Percentiles rank a stretch among this genome's conserved stretches.
These are phyloP conservation scores for Exophiala dermatitidis DNA, from an alignment of 2,329 filamentous ascomycete genomes.

Conservation along the genomic window DNA sequence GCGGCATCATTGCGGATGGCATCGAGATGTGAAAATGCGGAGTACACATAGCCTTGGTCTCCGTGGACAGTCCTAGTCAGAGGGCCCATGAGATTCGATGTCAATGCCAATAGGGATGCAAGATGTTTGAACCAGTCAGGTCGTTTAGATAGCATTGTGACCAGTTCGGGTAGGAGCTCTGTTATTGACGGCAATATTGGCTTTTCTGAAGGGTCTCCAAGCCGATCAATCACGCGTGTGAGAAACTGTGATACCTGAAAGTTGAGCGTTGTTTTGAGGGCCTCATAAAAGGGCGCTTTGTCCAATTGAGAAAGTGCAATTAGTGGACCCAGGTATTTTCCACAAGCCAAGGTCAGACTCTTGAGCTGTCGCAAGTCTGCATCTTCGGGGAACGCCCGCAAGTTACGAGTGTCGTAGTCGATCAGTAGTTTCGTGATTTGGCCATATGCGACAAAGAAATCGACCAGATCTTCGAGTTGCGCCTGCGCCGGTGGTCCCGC, in stretches of 20 bases:
- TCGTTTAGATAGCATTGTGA: constrained; percentile 11
- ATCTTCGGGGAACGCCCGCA: constrained; percentile 30
- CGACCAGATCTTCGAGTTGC: constrained; percentile 31
- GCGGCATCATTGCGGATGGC: constrained; percentile 15
- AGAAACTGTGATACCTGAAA: constrained; percentile 24
- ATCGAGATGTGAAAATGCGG: constrained; percentile 15
- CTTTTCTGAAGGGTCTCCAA: constrained; percentile 8
- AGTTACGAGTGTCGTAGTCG: constrained; percentile 34
- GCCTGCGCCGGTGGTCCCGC: constrained; percentile 16
- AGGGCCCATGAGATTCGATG: constrained; percentile 22
- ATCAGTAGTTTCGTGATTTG: constrained; percentile 38
- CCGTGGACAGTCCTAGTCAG: constrained; percentile 3
- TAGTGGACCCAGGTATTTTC: constrained; percentile 32
- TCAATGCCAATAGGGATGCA: constrained; percentile 10
- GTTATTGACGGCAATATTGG: constrained; percentile 12
- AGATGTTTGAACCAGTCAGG: constrained; percentile 16
- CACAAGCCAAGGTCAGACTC: constrained; percentile 29
- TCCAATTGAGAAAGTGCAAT: constrained; percentile 32
- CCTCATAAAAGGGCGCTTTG: constrained; percentile 35
- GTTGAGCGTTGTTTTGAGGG: constrained; percentile 31
- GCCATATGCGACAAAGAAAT: constrained; percentile 37
- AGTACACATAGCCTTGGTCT: constrained; percentile 2
- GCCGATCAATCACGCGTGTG: constrained; percentile 10
- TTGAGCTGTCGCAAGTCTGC: constrained; percentile 26
- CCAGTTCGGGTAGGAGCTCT: constrained; percentile 14